A percentile compares a stretch with the other conserved stretches of the same genome.
phyloP scores from a whole-genome alignment of 1,284 basidiomycete genomes.

The Sphaerobolus stellatus region DNA sequence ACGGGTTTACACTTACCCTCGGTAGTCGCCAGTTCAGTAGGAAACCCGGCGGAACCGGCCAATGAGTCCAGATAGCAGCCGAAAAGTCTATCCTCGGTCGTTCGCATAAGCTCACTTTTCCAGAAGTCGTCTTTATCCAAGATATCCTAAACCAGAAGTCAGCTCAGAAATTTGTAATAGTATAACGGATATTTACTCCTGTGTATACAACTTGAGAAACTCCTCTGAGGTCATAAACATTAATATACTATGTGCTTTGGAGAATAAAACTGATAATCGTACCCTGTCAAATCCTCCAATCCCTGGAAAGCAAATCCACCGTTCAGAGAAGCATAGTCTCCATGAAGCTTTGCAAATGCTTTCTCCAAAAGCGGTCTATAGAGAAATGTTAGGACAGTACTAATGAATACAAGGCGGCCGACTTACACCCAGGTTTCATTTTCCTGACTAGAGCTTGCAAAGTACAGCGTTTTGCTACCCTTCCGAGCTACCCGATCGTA shows the following conservation, averaged over 20 bases:
- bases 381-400: background rate
- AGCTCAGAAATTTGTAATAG: conserved; percentile 46
- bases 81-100: conserved; percentile 48
- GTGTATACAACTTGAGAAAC: conserved; percentile 41
- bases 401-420: background rate
- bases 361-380: conserved; percentile 49
- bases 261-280: background rate
- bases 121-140: conserved; percentile 27
- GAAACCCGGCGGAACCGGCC: conserved; percentile 2
- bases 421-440: conserved; percentile 50
- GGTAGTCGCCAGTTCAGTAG: conserved; percentile 7
- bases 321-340: conserved; percentile 42
- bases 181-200: conserved; percentile 29
- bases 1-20: conserved; percentile 6
- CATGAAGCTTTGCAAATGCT: conserved; percentile 55
- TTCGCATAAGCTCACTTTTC: conserved; percentile 26
- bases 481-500: conserved; percentile 47
- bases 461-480: conserved; percentile 49
- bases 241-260: background rate
- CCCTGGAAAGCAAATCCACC: conserved; percentile 44
- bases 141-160: conserved; percentile 22
- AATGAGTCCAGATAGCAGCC: conserved; percentile 28
- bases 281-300: conserved; percentile 53
- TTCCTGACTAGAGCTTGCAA: conserved; percentile 45
- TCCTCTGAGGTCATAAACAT: conserved; percentile 31